phyloP scores from a whole-genome alignment of 108 stramenopile genomes.

The Cyclostephanos tholiformis region DNA sequence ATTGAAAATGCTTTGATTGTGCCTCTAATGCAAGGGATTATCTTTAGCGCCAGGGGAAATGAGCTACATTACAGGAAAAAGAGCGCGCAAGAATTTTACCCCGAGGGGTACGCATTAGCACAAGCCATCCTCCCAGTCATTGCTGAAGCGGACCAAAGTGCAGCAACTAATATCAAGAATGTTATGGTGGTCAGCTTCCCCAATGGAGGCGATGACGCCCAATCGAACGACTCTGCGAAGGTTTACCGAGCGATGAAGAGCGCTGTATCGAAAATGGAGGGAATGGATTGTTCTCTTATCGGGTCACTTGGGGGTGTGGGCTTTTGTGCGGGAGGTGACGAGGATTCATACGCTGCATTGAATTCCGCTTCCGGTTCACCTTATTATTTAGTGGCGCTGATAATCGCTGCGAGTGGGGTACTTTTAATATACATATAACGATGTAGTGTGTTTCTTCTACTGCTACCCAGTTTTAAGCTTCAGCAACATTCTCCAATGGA shows the following conservation, averaged over 20 bases:
- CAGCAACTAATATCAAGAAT: slow-evolving; percentile 46
- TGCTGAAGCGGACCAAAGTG: slow-evolving; percentile 41
- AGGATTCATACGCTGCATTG: not conserved
- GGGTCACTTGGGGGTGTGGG: slow-evolving; percentile 28
- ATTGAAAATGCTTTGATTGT: slow-evolving; percentile 59
- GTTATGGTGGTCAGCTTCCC: slow-evolving; percentile 50
- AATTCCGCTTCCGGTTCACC: not conserved
- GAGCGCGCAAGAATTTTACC: not conserved
- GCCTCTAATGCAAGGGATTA: slow-evolving; percentile 74
- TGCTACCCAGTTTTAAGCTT: too few relatives aligned
- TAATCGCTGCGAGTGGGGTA: not conserved
- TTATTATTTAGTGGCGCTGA: slow-evolving; percentile 4
- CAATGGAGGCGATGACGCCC: not conserved
- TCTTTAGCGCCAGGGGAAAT: slow-evolving; percentile 47
- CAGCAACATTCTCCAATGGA: slow-evolving; percentile 20
- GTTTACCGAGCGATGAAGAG: slow-evolving; percentile 29
- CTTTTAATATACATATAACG: not conserved
- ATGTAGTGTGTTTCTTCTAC: not conserved
- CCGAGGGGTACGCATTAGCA: slow-evolving; percentile 55
- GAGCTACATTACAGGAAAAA: slow-evolving; percentile 21
- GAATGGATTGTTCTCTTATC: slow-evolving; percentile 34
- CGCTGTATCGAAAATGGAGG: slow-evolving; percentile 36
- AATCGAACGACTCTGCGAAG: slow-evolving; percentile 12
- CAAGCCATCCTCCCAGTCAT: slow-evolving; percentile 70
- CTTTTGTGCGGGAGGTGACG: slow-evolving; percentile 27